Percentiles rank a stretch among this genome's conserved stretches.
phyloP scores from a whole-genome alignment of 352 stramenopile species.

The Phytophthora citricola region DNA sequence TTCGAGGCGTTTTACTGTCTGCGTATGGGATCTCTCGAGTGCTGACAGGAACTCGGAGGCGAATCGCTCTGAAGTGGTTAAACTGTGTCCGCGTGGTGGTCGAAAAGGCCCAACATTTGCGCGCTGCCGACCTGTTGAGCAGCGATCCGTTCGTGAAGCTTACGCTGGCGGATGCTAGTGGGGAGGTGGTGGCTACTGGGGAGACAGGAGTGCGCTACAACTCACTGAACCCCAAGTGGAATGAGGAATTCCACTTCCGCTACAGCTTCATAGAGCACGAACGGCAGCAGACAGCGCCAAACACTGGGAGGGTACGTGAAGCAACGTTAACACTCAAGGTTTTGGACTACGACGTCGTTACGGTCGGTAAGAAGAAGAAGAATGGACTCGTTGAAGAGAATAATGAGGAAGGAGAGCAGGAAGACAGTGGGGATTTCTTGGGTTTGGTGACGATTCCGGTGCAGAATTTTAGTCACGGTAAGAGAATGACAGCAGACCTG shows the following conservation, averaged over 20 bases:
- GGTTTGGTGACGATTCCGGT: slow-evolving; percentile 50
- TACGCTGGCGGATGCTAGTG: slow-evolving; percentile 31
- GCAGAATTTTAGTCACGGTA: slow-evolving; percentile 51
- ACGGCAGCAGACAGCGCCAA: too few relatives aligned
- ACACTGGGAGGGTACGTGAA: not conserved
- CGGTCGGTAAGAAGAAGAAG: slow-evolving; percentile 2
- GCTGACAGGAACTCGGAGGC: slow-evolving; percentile 29
- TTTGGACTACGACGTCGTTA: slow-evolving; percentile 53
- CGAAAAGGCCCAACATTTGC: slow-evolving; percentile 54
- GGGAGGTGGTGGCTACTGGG: slow-evolving; percentile 45
- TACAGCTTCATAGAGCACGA: slow-evolving; percentile 54
- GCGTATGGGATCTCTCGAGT: slow-evolving; percentile 34
- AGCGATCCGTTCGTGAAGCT: slow-evolving; percentile 73
- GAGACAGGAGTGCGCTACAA: slow-evolving; percentile 60
- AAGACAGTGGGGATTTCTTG: slow-evolving; percentile 45
- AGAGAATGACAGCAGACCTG: slow-evolving; percentile 50
- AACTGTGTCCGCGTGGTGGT: slow-evolving; percentile 72
- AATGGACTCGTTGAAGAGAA: slow-evolving; percentile 8
- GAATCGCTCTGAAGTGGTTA: slow-evolving; percentile 38
- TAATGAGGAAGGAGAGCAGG: not conserved
- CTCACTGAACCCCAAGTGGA: slow-evolving; percentile 70
- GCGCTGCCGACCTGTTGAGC: slow-evolving; percentile 56
- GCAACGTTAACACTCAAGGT: slow-evolving; percentile 30
- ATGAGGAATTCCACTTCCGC: slow-evolving; percentile 73
- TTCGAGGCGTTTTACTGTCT: slow-evolving; percentile 46